Percentiles rank a stretch among this genome's conserved stretches.
Evolutionary conservation across 441 rosid genomes (phyloP).

Genomic region (Erodium moschatum): DNA sequence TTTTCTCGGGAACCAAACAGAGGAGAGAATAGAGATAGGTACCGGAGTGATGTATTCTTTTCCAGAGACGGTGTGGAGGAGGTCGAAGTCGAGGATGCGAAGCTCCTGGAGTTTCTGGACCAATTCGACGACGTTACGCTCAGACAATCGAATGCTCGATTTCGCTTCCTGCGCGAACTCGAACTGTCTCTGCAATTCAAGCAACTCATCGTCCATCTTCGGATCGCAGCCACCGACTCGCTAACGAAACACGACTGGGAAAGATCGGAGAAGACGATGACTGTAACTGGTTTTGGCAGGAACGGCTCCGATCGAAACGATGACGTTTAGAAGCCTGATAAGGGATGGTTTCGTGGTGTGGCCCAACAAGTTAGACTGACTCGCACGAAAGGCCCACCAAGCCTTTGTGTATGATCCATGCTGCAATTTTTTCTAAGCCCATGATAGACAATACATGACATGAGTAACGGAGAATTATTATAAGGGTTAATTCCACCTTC

Average conservation of each 20-base stretch:
- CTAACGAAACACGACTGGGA: neutral
- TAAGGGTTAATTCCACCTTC: too few relatives aligned
- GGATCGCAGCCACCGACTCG: constrained; percentile 6
- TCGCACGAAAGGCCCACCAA: neutral
- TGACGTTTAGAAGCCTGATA: neutral
- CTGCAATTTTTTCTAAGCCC: too few relatives aligned
- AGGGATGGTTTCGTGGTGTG: neutral
- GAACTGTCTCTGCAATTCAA: constrained; percentile 80
- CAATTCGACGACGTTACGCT: constrained; percentile 89
- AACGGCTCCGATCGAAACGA: neutral
- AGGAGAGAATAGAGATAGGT: constrained; percentile 12
- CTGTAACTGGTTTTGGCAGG: neutral
- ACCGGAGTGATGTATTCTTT: constrained; percentile 92
- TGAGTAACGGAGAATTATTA: too few relatives aligned
- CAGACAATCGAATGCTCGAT: constrained; percentile 78
- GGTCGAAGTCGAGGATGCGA: constrained; percentile 84
- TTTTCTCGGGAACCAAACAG: constrained; percentile 20
- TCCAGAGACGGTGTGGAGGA: constrained; percentile 92
- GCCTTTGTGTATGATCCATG: too few relatives aligned
- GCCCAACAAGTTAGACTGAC: neutral
- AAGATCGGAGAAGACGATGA: constrained; percentile 5
- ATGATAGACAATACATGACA: too few relatives aligned
- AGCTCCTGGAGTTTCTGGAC: constrained; percentile 93
- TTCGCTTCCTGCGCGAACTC: constrained; percentile 92
- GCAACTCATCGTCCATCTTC: constrained; percentile 79